These are phyloP conservation scores for Termitomyces sp. DNA, from an alignment of 768 basidiomycete species.

Conservation along the genomic window DNA sequence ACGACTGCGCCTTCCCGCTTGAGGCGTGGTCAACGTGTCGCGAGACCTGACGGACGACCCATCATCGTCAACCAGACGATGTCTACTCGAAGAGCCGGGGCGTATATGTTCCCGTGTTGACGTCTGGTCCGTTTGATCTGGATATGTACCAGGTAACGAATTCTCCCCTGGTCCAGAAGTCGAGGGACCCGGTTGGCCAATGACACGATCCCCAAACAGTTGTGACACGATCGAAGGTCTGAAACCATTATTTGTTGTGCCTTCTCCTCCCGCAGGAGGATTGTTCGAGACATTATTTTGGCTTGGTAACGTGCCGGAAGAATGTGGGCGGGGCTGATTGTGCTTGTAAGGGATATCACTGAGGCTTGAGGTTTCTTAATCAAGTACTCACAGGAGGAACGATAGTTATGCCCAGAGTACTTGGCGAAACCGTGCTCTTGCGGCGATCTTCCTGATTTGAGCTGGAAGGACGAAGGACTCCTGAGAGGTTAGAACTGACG, in stretches of 20 bases:
- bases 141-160: constrained; percentile 12
- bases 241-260: not conserved
- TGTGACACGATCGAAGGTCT: constrained; percentile 5
- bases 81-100: constrained; percentile 4
- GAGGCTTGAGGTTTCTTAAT: not conserved
- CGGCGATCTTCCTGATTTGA: constrained; percentile 3
- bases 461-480: constrained; percentile 12
- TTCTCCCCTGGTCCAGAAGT: not conserved
- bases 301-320: constrained; percentile 2
- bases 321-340: constrained; percentile 8
- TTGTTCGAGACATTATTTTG: not conserved
- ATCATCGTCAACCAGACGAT: constrained; percentile 9
- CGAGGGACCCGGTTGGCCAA: not conserved
- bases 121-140: not conserved
- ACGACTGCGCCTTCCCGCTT: not conserved
- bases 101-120: constrained; percentile 1
- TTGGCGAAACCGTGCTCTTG: constrained; percentile 16
- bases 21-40: constrained; percentile 11
- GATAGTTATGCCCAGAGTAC: constrained; percentile 26
- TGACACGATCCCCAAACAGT: not conserved
- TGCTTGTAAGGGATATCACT: not conserved
- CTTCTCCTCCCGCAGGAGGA: not conserved
- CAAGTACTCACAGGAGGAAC: constrained; percentile 29
- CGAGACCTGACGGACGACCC: constrained; percentile 6
- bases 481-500: constrained; percentile 21